A percentile compares a stretch with the other conserved stretches of the same genome.
phyloP scores from a whole-genome alignment of 495 filamentous ascomycete species.

The Umbilicaria muhlenbergii region DNA sequence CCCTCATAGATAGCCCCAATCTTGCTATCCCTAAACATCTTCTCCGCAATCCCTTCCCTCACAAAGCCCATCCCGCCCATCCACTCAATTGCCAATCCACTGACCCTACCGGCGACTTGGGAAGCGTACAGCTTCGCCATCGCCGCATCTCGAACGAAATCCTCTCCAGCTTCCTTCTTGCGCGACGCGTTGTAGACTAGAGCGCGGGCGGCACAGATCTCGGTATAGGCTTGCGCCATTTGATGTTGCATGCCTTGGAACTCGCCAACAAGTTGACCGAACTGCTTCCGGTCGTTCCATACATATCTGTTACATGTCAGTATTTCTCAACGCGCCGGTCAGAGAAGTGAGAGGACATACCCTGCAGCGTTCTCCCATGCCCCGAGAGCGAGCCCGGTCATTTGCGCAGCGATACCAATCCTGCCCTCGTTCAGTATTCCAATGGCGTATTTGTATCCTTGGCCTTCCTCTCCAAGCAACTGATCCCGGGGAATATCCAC shows the following conservation, averaged over 20 bases:
- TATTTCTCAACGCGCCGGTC: conserved; percentile 1
- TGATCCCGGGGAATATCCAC: conserved; percentile 80
- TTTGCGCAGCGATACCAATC: conserved; percentile 96
- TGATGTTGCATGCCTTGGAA: conserved; percentile 99
- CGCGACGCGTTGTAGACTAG: conserved; percentile 93
- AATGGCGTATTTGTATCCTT: conserved; percentile 98
- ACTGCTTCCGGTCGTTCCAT: conserved; percentile 98
- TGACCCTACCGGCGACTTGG: conserved; percentile 82
- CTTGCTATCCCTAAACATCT: conserved; percentile 96
- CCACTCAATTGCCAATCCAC: conserved; percentile 85
- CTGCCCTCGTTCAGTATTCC: conserved; percentile 91
- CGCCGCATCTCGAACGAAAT: conserved; percentile 88
- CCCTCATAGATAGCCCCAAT: conserved; percentile 99
- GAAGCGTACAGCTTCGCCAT: conserved; percentile 96
- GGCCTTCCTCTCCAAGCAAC: conserved; percentile 70
- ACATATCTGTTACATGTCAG: conserved; percentile 38
- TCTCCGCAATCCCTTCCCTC: conserved; percentile 90
- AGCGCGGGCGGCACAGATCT: conserved; percentile 79
- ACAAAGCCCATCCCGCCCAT: conserved; percentile 99
- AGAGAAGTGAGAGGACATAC: conserved; percentile 27
- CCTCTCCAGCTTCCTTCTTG: conserved; percentile 93
- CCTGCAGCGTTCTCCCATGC: conserved; percentile 90
- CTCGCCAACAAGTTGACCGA: conserved; percentile 77
- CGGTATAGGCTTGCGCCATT: conserved; percentile 87
- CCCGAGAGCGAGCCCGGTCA: conserved; percentile 91